Evolutionary conservation across 1,139 yeast species (phyloP), one percentile per base, ranked within the genome.

Genomic region (Yamadazyma conglobata): DNA sequence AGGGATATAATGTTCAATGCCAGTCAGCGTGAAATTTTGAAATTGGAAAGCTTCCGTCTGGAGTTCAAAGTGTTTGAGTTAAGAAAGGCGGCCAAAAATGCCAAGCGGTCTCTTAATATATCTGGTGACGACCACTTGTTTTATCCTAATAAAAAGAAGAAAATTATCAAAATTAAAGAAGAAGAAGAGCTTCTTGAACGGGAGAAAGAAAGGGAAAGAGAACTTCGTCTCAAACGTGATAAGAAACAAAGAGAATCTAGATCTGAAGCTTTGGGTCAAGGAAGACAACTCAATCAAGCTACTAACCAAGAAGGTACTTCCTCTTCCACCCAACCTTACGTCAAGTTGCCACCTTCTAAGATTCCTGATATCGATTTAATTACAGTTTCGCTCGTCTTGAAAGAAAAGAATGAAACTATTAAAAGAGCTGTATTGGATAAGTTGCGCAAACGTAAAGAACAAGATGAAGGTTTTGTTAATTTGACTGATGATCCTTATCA

Each of bases 361-460:
- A 84, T 89, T 45, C 96, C 97, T 9, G 96, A 89, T 57, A 73
- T 89, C 73, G 95, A 87, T 32, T 68, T 89, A 44, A 79, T 84
- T 22, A 85, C 95, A 5, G 89, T 89, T 15, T 86, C 86, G 31
- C 72, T 77, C 32, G 79, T 87, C 15, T 62, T 85, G 37, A 69
- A 74, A 33, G 93, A 81, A 40, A 87, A 88, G 59, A 83, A 87
- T 43, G 79, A 73, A 34, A 82, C 88, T 11, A 81, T 89, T 42
- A 79, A 79, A 42, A 73, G 79, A 34, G 93, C 87, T 9, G 95
- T 91, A 29, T 74, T 79, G 43, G 95, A 86, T 44, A 85, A 86
- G 54, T 68, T 91, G 54, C 77, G 79, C 31, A 79, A 80, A 40
- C 70, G 97, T 34, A 76, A 74, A 36, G 77, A 75, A 32, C 77